A percentile compares a stretch with the other conserved stretches of the same genome.
Conservation (phyloP, 179 eudicot genomes). For the Beta lomatogona region DNA sequence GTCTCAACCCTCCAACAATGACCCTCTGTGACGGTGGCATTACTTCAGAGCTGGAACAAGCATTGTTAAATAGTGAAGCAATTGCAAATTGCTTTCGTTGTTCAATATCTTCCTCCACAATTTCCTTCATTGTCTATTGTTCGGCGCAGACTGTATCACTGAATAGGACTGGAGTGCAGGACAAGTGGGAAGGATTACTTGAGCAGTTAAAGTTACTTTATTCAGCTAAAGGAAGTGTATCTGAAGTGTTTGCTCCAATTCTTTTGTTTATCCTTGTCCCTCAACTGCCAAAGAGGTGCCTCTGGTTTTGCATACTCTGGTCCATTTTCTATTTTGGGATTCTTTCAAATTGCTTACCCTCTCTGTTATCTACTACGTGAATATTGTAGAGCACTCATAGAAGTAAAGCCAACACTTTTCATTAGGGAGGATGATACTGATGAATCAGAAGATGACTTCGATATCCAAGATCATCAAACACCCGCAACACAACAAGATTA, state of each 20-base stretch:
- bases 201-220: slow-evolving; percentile 40
- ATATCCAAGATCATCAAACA: slow-evolving; percentile 32
- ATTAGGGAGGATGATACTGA: slow-evolving; percentile 47
- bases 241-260: slow-evolving; percentile 49
- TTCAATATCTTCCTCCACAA: slow-evolving; percentile 68
- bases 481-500: slow-evolving; percentile 25
- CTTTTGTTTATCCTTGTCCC: slow-evolving; percentile 78
- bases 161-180: slow-evolving; percentile 48
- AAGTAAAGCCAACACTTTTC: slow-evolving; percentile 83
- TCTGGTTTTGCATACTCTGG: neutral
- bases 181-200: slow-evolving; percentile 51
- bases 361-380: neutral
- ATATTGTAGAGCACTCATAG: slow-evolving; percentile 69
- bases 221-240: slow-evolving; percentile 34
- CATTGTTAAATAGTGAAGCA: slow-evolving; percentile 82
- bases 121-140: slow-evolving; percentile 68
- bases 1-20: slow-evolving; percentile 99
- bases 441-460: slow-evolving; percentile 33
- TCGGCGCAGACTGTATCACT: slow-evolving; percentile 40
- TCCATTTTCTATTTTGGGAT: neutral
- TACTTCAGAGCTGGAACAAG: slow-evolving; percentile 68
- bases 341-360: neutral
- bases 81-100: slow-evolving; percentile 68
- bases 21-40: slow-evolving; percentile 62
- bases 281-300: slow-evolving; percentile 80